Conservation (phyloP, 495 filamentous ascomycete species). For the Tuber indicum region DNA sequence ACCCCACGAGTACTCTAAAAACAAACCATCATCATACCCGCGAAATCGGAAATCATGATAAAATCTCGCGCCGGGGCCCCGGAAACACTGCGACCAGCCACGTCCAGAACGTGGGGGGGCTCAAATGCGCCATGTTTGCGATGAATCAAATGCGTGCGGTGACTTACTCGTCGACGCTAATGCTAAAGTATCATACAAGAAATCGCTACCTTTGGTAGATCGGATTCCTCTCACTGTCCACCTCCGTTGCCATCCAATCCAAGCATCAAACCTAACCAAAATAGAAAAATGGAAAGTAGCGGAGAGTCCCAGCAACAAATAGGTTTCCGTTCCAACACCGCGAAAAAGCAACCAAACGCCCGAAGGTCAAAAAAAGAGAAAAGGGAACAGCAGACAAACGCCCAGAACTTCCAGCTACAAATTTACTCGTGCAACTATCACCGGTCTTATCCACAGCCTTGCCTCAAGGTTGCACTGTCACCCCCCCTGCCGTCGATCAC, state of each 20-base stretch:
- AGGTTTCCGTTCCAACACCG: neutral
- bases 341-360: slow-evolving; percentile 5
- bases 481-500: neutral
- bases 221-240: too few species aligned
- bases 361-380: neutral
- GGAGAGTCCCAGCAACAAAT: neutral
- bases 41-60: neutral
- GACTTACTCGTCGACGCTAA: neutral
- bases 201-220: neutral
- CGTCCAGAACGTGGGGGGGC: neutral
- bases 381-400: neutral
- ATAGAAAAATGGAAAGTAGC: neutral
- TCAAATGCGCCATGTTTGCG: neutral
- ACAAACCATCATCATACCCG: neutral
- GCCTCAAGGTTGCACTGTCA: neutral
- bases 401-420: neutral
- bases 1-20: too few species aligned
- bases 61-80: neutral
- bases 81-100: neutral
- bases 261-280: neutral
- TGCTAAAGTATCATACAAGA: neutral
- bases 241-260: neutral
- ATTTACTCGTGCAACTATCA: neutral
- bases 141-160: neutral
- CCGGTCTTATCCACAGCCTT: neutral